Evolutionary conservation across 1,284 basidiomycete genomes (phyloP).

Genomic region (Irpex lacteus): DNA sequence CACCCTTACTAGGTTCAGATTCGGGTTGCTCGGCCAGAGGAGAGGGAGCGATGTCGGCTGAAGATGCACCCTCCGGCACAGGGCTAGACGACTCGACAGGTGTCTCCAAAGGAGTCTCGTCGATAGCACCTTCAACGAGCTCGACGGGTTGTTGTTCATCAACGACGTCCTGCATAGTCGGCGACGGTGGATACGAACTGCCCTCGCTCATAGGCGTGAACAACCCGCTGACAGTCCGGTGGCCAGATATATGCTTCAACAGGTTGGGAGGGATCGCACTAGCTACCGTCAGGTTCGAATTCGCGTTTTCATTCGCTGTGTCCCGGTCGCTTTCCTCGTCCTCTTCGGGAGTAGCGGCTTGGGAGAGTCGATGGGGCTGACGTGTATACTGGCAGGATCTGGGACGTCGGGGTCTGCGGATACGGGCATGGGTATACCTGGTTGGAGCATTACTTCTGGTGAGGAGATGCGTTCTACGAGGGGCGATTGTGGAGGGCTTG

Average conservation of each 20-base stretch:
- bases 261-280: conserved; percentile 4
- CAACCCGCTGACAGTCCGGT: conserved; percentile 24
- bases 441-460: conserved; percentile 10
- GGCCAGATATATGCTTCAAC: conserved; percentile 7
- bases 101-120: not conserved
- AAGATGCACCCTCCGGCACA: not conserved
- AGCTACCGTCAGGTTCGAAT: not conserved
- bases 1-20: not conserved
- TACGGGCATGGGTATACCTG: conserved; percentile 37
- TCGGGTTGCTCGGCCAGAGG: not conserved
- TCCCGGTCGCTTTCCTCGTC: not conserved
- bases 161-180: not conserved
- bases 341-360: conserved; percentile 9
- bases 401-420: conserved; percentile 39
- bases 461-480: not conserved
- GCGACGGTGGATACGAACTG: conserved; percentile 16
- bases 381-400: conserved; percentile 33
- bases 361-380: conserved; percentile 19
- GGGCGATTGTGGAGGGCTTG: not conserved
- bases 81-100: not conserved
- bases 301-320: not conserved
- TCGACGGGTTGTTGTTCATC: conserved; percentile 1
- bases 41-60: not conserved
- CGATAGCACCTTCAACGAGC: too few species aligned
- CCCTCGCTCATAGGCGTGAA: conserved; percentile 29